Base-by-base conservation (phyloP, 345 rosid species). In the Corchorus olitorius region DNA sequence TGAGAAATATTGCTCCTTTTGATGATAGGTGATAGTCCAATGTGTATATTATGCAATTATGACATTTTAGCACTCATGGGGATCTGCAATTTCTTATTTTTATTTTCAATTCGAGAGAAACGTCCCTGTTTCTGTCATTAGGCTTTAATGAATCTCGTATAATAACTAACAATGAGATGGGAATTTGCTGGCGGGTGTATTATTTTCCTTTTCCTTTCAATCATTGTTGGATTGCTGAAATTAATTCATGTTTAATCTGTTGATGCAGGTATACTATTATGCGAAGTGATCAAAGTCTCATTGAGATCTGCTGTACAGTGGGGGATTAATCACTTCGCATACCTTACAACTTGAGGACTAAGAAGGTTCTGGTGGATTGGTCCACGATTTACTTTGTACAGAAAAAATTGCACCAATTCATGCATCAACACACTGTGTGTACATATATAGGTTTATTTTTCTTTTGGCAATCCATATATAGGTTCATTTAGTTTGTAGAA, bases 211-310 rank as follows among this genome's bases (percentile, higher is more conserved):
- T 67, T 48, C 13, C 39, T 14, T 48, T 55, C 39, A 22, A 48
- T 39, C 55, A 27, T 48, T 37, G 61, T 4, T 70, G 33, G 35
- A 34, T 5, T 33, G 60, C 60, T 69, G 59, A 52, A 52, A 33
- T 16, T 14, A 33, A 8, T 50, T 69, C 15, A 50, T 37, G 4
- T 39, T 8, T 17, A 27, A 70, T 50, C 46, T 70, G 20, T 50
- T 50, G 15, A 34, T 70, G 74, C 48, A 70, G 74, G 74, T 70
- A 70, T 70, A 34, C 61, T 70, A 70, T 70, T 22, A 35, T 10
- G 61, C 48, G 27, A 53, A 52, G 59, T 69, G 73, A 69, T 50
- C 73, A 33, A 69, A 50, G 43, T 50, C 43, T 70, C 48, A 52
- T 70, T 5, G 5, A 46, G 52, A 55, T 27, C 6, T 45, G 22